Conservation (phyloP, 352 stramenopile genomes). For the Lagenidium giganteum region DNA sequence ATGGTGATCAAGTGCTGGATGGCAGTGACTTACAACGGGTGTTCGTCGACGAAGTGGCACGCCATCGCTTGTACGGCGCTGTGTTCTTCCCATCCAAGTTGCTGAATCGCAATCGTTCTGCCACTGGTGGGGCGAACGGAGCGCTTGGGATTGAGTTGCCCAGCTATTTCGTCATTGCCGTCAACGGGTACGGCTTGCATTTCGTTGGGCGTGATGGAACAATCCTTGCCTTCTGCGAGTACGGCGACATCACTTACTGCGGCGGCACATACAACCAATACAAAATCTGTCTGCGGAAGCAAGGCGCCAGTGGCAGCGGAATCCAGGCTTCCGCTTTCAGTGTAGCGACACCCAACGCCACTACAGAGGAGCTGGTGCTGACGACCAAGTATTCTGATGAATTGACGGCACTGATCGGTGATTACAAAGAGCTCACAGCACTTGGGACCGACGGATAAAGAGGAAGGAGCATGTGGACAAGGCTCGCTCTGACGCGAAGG, state of each 20-base stretch:
- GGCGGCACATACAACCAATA: conserved; percentile 60
- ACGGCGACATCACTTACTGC: conserved; percentile 51
- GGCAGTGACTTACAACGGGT: conserved; percentile 65
- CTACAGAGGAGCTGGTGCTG: conserved; percentile 52
- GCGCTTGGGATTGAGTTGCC: conserved; percentile 61
- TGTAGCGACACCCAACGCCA: no score
- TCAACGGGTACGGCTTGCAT: conserved; percentile 90
- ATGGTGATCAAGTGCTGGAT: conserved; percentile 29
- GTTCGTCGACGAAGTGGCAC: conserved; percentile 80
- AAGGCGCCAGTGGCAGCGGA: no score
- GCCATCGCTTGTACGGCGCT: conserved; percentile 81
- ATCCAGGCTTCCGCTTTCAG: no score
- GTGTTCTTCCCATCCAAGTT: conserved; percentile 86
- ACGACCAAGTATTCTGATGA: conserved; percentile 70
- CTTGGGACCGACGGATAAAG: conserved; percentile 41
- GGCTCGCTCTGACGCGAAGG: no score
- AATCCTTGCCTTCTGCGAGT: conserved; percentile 65
- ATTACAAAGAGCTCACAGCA: conserved; percentile 78
- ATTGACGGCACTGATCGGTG: conserved; percentile 47
- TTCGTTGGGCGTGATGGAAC: conserved; percentile 73
- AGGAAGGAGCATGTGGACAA: background rate
- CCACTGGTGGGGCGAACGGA: conserved; percentile 10
- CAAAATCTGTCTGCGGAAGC: conserved; percentile 55
- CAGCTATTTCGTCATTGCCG: conserved; percentile 82
- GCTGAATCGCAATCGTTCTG: conserved; percentile 22